Conservation (phyloP, 345 rosid genomes). For the Camelina hispida region DNA sequence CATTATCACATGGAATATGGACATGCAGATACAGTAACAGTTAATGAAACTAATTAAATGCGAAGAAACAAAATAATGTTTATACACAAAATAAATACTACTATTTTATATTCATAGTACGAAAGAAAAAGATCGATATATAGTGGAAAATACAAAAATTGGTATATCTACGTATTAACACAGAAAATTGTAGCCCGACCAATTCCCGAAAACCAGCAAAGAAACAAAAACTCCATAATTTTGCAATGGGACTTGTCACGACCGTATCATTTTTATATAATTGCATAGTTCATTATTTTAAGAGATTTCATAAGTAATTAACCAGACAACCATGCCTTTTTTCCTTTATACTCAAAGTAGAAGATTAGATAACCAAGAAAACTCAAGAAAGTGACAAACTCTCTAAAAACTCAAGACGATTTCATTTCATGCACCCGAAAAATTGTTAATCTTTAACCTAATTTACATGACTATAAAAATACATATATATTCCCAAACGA, state of each 20-base stretch:
- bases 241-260: constrained; percentile 47
- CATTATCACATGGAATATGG: background rate
- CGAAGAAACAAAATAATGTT: constrained; percentile 8
- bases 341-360: constrained; percentile 41
- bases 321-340: constrained; percentile 44
- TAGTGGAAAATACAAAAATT: background rate
- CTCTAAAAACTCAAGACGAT: constrained; percentile 18
- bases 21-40: background rate
- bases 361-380: constrained; percentile 39
- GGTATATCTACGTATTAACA: constrained; percentile 4
- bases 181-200: constrained; percentile 54
- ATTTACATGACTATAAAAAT: background rate
- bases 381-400: constrained; percentile 35
- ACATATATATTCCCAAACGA: constrained; percentile 15
- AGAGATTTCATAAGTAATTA: constrained; percentile 12
- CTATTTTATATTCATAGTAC: background rate
- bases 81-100: background rate
- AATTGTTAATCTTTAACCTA: constrained; percentile 7
- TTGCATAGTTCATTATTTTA: constrained; percentile 31
- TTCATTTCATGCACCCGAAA: constrained; percentile 18
- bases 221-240: constrained; percentile 22
- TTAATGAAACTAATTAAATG: constrained; percentile 4
- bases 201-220: constrained; percentile 69
- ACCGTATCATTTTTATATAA: constrained; percentile 53
- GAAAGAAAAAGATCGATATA: background rate